Conservation (phyloP, 805 yeast species). For the Teunomyces panamensis region DNA sequence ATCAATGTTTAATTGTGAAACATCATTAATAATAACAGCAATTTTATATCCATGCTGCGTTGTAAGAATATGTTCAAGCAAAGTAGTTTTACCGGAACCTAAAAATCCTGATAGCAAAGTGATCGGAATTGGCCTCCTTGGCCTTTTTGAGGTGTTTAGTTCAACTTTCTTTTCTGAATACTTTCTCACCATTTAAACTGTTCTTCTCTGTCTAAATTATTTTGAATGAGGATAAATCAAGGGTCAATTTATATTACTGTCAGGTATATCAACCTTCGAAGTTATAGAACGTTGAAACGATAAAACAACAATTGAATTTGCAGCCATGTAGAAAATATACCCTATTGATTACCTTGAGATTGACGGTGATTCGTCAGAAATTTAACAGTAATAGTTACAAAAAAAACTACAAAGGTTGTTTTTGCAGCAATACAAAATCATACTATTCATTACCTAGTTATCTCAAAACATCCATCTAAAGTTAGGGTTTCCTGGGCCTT, state of each 20-base stretch:
- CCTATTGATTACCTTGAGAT: background rate
- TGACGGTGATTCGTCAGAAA: background rate
- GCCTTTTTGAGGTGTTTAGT: background rate
- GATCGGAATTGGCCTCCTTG: conserved; percentile 37
- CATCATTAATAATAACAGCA: conserved; percentile 47
- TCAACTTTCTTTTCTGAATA: background rate
- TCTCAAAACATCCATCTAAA: conserved; percentile 46
- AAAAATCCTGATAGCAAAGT: conserved; percentile 47
- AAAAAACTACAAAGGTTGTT: conserved; percentile 1
- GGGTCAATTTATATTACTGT: background rate
- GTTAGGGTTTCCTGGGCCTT: conserved; percentile 44
- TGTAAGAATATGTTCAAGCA: conserved; percentile 41
- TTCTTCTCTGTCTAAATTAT: background rate
- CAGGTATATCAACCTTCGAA: background rate
- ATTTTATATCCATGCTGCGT: conserved; percentile 38
- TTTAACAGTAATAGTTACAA: conserved; percentile 1
- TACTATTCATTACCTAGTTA: background rate
- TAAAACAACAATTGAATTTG: background rate
- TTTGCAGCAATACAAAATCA: background rate
- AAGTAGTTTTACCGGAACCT: conserved; percentile 48
- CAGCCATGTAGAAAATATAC: background rate
- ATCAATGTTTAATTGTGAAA: conserved; percentile 43
- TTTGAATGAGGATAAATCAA: too few relatives aligned
- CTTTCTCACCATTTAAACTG: background rate
- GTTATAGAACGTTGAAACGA: background rate